Conservation (phyloP, 495 filamentous ascomycete species). For the Delitschia confertaspora region DNA sequence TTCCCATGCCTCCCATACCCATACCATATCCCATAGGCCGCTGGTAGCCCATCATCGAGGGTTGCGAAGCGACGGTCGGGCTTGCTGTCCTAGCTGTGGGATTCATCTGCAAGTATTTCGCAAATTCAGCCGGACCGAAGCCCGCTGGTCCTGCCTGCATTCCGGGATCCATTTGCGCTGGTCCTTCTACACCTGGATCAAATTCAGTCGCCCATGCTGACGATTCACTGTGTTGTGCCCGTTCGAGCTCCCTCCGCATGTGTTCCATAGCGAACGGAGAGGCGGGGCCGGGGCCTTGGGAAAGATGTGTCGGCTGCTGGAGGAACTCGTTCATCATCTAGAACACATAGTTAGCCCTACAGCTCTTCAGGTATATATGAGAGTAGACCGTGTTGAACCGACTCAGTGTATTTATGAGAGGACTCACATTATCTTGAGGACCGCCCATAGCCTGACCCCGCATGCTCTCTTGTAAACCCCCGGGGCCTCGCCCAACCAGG, state of each 20-base stretch:
- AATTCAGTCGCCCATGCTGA: constrained; percentile 65
- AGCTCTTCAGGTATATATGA: not conserved
- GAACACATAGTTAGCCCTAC: constrained; percentile 25
- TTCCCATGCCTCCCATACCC: constrained; percentile 33
- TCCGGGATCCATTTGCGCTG: constrained; percentile 65
- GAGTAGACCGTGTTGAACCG: not conserved
- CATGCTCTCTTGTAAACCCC: constrained; percentile 54
- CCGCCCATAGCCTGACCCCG: constrained; percentile 51
- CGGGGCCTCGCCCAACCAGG: constrained; percentile 61
- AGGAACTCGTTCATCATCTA: constrained; percentile 93
- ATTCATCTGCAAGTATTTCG: constrained; percentile 68
- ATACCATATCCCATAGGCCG: constrained; percentile 48
- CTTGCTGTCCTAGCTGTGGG: constrained; percentile 49
- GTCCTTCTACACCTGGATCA: constrained; percentile 48
- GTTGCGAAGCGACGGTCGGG: constrained; percentile 41
- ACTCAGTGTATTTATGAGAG: too few species aligned
- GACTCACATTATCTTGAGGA: constrained; percentile 52
- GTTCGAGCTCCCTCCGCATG: constrained; percentile 56
- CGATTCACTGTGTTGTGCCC: constrained; percentile 49
- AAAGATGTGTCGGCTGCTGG: constrained; percentile 56
- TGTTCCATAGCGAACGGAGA: constrained; percentile 58
- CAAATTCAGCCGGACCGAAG: constrained; percentile 79
- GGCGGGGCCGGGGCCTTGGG: constrained; percentile 43
- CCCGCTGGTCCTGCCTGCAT: constrained; percentile 45
- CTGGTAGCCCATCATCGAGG: constrained; percentile 49